Base-by-base conservation (phyloP, 441 rosid genomes). In the Euphorbia celastroides region DNA sequence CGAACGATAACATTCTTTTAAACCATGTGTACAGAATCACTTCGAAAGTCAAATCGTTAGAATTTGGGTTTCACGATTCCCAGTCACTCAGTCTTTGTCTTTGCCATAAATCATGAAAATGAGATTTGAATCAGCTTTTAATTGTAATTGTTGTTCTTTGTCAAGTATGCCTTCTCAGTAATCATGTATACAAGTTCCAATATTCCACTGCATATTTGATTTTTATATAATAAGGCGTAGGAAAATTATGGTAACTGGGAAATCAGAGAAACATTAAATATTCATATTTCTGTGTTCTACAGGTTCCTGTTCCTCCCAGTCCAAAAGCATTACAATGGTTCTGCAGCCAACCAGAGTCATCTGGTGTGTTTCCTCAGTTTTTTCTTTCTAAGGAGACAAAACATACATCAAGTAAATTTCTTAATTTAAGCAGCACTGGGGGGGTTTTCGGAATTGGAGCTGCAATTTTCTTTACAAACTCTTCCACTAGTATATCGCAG, bases 241-340 rank as follows among this genome's bases (percentile, higher is more conserved):
- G 26, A 17, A 62, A 19, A 25, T 22, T 62, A 26, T 25, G 27
- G 50, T 26, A 23, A 22, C 26, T 14, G 9, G 14, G 62, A n/a
- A 51, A 56, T 11, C 50, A 28, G 66, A 63, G 26, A 34, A n/a
- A 26, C 16, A 3, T 34, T 55, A 34, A 9, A 34, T 34, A 34
- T 34, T 17, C 22, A 63, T 36, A 26, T 32, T 48, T 26, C 42
- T 69, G 38, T 44, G 59, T 20, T 70, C 68, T 80, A 58, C 76
- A 93, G 98, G 89, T 93, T 57, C 87, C 93, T 67, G 93, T 93
- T 68, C 88, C 96, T 22, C 97, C 97, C 17, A 77, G 88, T 75
- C 89, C 97, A 25, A 88, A 85, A 79, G 95, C 99, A 58, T 79
- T 89, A 77, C 70, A 72, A 62, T 89, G 95, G 96, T 91, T 91